A percentile compares a stretch with the other conserved stretches of the same genome.
These are phyloP conservation scores for Mucor mucedo DNA, from an alignment of 371 early-diverging fungal species.

Conservation along the genomic window DNA sequence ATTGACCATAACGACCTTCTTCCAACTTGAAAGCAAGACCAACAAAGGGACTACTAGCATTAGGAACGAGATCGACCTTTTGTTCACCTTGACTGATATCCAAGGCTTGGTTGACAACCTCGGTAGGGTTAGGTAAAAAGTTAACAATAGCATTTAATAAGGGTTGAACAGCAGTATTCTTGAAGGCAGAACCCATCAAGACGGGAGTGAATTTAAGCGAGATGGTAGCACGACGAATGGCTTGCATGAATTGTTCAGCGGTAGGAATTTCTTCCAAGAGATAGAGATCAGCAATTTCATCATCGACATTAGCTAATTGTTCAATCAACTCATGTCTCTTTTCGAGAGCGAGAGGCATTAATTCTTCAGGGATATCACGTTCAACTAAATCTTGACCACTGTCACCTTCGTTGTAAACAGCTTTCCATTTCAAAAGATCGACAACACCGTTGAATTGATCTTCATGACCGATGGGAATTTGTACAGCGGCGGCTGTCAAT, in stretches of 20 bases:
- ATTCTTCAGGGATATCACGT: conserved; percentile 81
- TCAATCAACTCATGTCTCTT: conserved; percentile 84
- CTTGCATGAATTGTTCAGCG: conserved; percentile 68
- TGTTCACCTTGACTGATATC: conserved; percentile 73
- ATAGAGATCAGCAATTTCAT: conserved; percentile 85
- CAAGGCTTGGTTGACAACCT: conserved; percentile 78
- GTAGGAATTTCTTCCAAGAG: conserved; percentile 79
- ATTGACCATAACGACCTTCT: conserved; percentile 95
- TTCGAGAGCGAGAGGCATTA: conserved; percentile 71
- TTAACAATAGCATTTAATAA: conserved; percentile 75
- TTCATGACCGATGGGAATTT: conserved; percentile 94
- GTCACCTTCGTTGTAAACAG: conserved; percentile 87
- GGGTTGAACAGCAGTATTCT: conserved; percentile 84
- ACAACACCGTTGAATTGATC: conserved; percentile 92
- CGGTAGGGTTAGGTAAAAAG: conserved; percentile 81
- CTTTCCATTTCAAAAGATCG: conserved; percentile 87
- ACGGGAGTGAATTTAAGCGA: conserved; percentile 83
- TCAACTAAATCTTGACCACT: conserved; percentile 78
- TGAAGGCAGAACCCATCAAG: conserved; percentile 88
- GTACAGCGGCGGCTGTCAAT: conserved; percentile 89
- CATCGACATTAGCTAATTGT: conserved; percentile 87
- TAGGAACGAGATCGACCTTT: conserved; percentile 61
- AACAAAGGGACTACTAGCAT: conserved; percentile 75
- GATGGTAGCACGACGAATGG: conserved; percentile 83
- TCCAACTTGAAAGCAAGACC: conserved; percentile 96